Conservation (phyloP, 2,329 filamentous ascomycete genomes). For the Pseudocercospora eumusae region DNA sequence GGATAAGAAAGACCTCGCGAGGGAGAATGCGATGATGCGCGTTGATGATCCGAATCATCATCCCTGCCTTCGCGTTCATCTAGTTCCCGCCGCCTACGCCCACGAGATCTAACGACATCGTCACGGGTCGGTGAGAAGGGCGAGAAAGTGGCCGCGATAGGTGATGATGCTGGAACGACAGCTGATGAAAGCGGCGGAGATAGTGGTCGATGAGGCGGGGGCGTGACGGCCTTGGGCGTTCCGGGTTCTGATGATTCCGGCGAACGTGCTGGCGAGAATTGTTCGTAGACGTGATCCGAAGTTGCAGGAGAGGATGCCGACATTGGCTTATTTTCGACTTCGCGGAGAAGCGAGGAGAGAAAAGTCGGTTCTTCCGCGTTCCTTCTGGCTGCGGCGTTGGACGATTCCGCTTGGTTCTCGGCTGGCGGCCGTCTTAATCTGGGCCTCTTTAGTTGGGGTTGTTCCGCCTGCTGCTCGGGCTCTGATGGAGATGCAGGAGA, state of each 20-base stretch:
- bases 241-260: constrained; percentile 65
- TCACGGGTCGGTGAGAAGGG: constrained; percentile 47
- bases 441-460: constrained; percentile 84
- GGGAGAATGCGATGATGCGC: constrained; percentile 31
- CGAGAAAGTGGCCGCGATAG: constrained; percentile 65
- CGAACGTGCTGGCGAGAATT: constrained; percentile 55
- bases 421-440: constrained; percentile 54
- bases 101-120: constrained; percentile 22
- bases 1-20: constrained; percentile 66
- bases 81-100: constrained; percentile 27
- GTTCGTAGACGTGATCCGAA: constrained; percentile 39
- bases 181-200: constrained; percentile 70
- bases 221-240: constrained; percentile 67
- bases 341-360: constrained; percentile 80
- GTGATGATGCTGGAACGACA: constrained; percentile 72
- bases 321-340: constrained; percentile 66
- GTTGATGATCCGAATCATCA: constrained; percentile 17
- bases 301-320: constrained; percentile 41
- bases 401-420: constrained; percentile 45
- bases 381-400: constrained; percentile 35
- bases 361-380: constrained; percentile 68
- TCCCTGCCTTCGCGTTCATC: constrained; percentile 34
- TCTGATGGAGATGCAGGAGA: constrained; percentile 68
- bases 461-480: constrained; percentile 56
- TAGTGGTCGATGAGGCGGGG: constrained; percentile 66